Base-by-base conservation (phyloP, 495 filamentous ascomycete species). In the Parachaetomium inaequale region DNA sequence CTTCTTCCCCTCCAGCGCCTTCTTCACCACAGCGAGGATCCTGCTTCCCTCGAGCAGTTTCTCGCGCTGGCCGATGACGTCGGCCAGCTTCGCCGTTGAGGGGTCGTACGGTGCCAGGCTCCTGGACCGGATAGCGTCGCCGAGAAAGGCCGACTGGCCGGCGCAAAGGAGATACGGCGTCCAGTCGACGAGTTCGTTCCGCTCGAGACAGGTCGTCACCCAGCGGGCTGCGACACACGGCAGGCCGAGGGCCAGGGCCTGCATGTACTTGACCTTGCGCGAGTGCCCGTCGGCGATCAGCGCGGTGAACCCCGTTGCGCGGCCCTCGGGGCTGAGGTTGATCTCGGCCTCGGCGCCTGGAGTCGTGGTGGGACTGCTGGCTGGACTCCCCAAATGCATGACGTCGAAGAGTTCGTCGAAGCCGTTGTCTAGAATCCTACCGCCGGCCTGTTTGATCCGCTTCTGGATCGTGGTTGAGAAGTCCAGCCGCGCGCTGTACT, bases 251-350 rank as follows among this genome's bases (percentile, higher is more conserved):
- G 95, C 93, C 14, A 98, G 85, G 0, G 94, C 94, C 72, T 98
- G 93, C 81, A 98, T 88, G 74, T 94, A 96, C 65, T 98, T 98
- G 38, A 86, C 84, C 58, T 89, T 88, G n/a, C 94, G 86, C 14
- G 88, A 95, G 72, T 96, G 87, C 29, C 83, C 83, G 71, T 97
- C 89, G 0, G 94, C 87, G 62, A 98, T 92, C 19, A 98, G 76
- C 25, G 88, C 91, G 1, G 87, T 82, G 72, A 98, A 98, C 5
- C 91, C 90, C 0, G 88, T 74, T 12, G 78, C 70, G 19, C 78
- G 71, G 29, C 85, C 82, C 14, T 74, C 72, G 0, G 74, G 43
- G 1, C 76, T 85, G 6, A 73, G 64, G 23, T 36, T 69, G 15
- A 72, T 69, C 7, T 72, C 70, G 42, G 71, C 63, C 31, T 72